Evolutionary conservation across 306 rosid species (phyloP).

Genomic region (Prinsepia uniflora): DNA sequence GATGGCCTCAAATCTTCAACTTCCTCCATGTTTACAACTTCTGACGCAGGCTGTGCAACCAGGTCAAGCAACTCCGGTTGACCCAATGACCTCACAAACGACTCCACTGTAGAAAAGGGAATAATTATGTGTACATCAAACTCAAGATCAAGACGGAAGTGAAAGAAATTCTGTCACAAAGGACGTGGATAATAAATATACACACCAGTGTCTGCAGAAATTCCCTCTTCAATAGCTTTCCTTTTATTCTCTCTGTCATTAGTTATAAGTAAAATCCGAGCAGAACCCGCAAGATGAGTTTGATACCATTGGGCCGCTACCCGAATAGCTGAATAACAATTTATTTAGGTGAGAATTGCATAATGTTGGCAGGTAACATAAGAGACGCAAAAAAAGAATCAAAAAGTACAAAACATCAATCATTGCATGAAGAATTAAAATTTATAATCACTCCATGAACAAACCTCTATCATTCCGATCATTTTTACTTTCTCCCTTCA

Average conservation of each 20-base stretch:
- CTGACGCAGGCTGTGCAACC: conserved; percentile 76
- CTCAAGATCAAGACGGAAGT: not conserved
- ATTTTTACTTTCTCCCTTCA: conserved; percentile 88
- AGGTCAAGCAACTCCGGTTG: conserved; percentile 83
- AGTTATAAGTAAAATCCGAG: conserved; percentile 71
- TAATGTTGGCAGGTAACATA: not conserved
- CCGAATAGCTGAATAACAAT: conserved; percentile 71
- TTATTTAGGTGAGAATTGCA: conserved; percentile 22
- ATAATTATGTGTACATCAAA: conserved; percentile 2
- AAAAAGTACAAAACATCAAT: not conserved
- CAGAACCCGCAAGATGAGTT: conserved; percentile 75
- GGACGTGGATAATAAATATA: not conserved
- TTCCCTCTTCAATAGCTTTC: conserved; percentile 88
- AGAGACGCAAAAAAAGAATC: not conserved
- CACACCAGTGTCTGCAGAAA: conserved; percentile 85
- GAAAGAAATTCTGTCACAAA: not conserved
- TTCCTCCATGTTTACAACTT: conserved; percentile 69
- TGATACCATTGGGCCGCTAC: conserved; percentile 97
- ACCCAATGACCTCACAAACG: conserved; percentile 78
- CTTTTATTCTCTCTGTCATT: conserved; percentile 88
- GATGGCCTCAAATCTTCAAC: conserved; percentile 91
- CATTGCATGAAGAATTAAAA: conserved; percentile 7
- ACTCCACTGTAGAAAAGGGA: conserved; percentile 65
- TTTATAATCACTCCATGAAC: conserved; percentile 20
- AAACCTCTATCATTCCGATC: conserved; percentile 97